Conservation (phyloP, 345 rosid genomes). For the Turnera subulata region DNA sequence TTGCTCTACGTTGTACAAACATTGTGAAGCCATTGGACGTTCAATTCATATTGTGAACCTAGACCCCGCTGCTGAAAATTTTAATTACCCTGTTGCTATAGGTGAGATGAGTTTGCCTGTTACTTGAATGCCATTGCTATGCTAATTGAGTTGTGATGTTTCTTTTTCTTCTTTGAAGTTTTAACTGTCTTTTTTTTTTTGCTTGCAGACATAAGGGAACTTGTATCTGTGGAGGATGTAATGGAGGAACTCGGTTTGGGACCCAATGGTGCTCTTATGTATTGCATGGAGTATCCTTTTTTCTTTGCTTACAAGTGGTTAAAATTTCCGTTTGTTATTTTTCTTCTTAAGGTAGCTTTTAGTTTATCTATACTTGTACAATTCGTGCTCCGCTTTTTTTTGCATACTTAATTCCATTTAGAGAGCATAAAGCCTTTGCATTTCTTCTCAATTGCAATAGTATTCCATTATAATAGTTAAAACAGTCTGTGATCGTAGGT, state of each 20-base stretch:
- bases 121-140: too few relatives aligned
- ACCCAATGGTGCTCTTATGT: slow-evolving; percentile 86
- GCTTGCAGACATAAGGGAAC: slow-evolving; percentile 79
- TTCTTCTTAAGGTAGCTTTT: neutral
- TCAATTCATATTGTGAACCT: slow-evolving; percentile 69
- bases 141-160: neutral
- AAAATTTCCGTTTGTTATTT: neutral
- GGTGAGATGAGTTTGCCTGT: slow-evolving; percentile 37
- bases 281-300: slow-evolving; percentile 97
- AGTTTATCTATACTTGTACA: neutral
- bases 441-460: too few relatives aligned
- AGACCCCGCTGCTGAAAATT: slow-evolving; percentile 91
- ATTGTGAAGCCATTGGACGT: slow-evolving; percentile 62
- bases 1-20: slow-evolving; percentile 68
- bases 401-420: neutral
- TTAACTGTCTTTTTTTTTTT: neutral
- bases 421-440: neutral
- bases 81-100: slow-evolving; percentile 86
- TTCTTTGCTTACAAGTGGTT: slow-evolving; percentile 1
- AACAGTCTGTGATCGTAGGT: neutral
- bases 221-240: slow-evolving; percentile 81
- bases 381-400: neutral
- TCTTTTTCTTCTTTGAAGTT: neutral
- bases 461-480: too few relatives aligned
- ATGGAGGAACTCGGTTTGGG: slow-evolving; percentile 89